Base-by-base conservation (phyloP, 257 asterid genomes). In the Henckelia pumila region DNA sequence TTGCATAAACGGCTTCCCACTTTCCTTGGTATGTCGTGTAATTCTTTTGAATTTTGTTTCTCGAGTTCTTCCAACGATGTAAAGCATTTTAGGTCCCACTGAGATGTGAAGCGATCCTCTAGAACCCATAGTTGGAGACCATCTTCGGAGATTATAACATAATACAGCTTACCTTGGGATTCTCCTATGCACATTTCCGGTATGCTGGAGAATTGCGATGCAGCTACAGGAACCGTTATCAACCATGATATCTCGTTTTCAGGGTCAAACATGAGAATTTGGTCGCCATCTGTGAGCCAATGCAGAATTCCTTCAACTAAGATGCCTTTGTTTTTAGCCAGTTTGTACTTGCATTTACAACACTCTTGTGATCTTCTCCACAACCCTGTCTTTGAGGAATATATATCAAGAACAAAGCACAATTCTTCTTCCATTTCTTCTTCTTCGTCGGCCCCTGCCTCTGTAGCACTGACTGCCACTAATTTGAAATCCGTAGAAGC, bases 161-260 rank as follows among this genome's bases (percentile, higher is more conserved):
- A 28, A 3, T 28, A 0, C 30, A 28, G 30, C 30, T 28, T 28
- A 28, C 7, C 30, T 28, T 28, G 30, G 30, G 30, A 28, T 73
- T 85, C 96, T 21, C 95, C 96, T 47, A 91, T 74, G 61, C 96
- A 91, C 80, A 79, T 79, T 52, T 80, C 80, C 0, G 83, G 89
- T 16, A 64, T 29, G 22, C 59, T 21, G 2, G 19, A 24, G 64
- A 88, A 75, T 13, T 72, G 69, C 0, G 63, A 37, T 7, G 32
- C 57, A 2, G 92, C 91, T 9, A 88, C 33, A 8, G 96, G 97
- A 13, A 71, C 60, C 1, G 4, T 16, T 28, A 91, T 67, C 80
- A 86, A 49, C 76, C 78, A 77, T 55, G 84, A 73, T 1, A 91
- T 32, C 74, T 84, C 93, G 9, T 53, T 61, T 30, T 56, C n/a